These are phyloP conservation scores for Globisporangium middletonii DNA, from an alignment of 352 stramenopile species.

Conservation along the genomic window DNA sequence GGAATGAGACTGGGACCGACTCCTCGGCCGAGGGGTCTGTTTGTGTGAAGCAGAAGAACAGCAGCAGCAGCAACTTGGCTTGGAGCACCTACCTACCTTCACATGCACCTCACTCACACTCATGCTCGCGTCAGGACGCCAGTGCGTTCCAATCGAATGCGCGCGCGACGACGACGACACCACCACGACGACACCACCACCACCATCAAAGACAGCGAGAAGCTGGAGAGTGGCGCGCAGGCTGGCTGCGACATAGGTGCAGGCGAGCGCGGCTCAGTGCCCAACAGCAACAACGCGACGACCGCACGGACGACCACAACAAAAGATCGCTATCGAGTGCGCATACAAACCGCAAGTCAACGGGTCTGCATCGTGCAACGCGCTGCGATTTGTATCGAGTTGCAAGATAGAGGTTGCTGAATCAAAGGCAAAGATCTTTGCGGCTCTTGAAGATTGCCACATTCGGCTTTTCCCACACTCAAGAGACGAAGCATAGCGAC, in stretches of 20 bases:
- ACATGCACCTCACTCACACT: no score
- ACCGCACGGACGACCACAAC: neutral
- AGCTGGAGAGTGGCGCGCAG: neutral
- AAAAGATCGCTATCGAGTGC: neutral
- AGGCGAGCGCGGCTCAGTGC: neutral
- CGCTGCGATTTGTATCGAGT: no score
- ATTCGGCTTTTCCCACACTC: neutral
- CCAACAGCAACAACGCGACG: neutral
- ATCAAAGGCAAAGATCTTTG: neutral
- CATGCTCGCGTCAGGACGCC: neutral
- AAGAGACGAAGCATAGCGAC: neutral
- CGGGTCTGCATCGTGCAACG: neutral
- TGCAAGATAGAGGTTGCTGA: neutral
- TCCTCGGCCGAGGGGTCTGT: constrained; percentile 5
- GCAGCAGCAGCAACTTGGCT: neutral
- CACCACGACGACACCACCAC: neutral
- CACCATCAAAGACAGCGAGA: no score
- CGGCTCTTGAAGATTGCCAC: neutral
- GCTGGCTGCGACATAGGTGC: neutral
- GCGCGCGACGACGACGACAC: neutral
- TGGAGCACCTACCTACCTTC: neutral
- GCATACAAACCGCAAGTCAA: neutral
- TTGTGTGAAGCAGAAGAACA: neutral
- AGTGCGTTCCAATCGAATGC: constrained; percentile 1
- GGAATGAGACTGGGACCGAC: constrained; percentile 12